Evolutionary conservation across 805 yeast genomes (phyloP).

Genomic region (Zygosaccharomyces kombuchaensis): DNA sequence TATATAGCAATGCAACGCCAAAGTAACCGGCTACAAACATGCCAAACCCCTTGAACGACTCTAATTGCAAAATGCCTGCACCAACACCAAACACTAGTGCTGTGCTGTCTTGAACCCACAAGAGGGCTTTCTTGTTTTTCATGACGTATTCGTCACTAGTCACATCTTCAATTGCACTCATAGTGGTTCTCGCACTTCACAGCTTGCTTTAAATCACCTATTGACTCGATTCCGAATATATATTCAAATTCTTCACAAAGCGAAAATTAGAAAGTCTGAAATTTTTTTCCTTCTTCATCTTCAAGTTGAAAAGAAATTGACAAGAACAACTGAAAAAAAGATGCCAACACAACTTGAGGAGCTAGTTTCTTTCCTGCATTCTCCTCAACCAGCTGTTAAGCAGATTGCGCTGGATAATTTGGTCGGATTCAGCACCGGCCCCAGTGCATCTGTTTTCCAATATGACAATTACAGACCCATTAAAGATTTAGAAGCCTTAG

Average conservation of each 20-base stretch:
- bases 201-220: not conserved
- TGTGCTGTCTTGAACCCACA: conserved; percentile 42
- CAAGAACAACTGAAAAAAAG: conserved; percentile 4
- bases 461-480: conserved; percentile 68
- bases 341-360: conserved; percentile 55
- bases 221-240: not conserved
- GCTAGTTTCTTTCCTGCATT: conserved; percentile 74
- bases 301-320: not conserved
- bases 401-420: conserved; percentile 81
- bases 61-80: conserved; percentile 52
- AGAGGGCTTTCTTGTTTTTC: conserved; percentile 24
- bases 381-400: conserved; percentile 72
- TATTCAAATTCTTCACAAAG: not conserved
- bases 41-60: conserved; percentile 45
- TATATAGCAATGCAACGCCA: conserved; percentile 34
- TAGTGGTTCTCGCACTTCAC: not conserved
- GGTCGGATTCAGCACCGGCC: conserved; percentile 75
- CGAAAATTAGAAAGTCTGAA: not conserved
- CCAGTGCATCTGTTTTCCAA: conserved; percentile 60
- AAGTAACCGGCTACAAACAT: conserved; percentile 40
- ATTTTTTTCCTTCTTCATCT: conserved; percentile 6
- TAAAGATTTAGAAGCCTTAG: conserved; percentile 60
- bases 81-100: conserved; percentile 49
- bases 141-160: conserved; percentile 15
- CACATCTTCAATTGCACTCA: conserved; percentile 9